Evolutionary conservation across 1,284 basidiomycete genomes (phyloP), one percentile per base, ranked within the genome.

Genomic region (Ganoderma leucocontextum): DNA sequence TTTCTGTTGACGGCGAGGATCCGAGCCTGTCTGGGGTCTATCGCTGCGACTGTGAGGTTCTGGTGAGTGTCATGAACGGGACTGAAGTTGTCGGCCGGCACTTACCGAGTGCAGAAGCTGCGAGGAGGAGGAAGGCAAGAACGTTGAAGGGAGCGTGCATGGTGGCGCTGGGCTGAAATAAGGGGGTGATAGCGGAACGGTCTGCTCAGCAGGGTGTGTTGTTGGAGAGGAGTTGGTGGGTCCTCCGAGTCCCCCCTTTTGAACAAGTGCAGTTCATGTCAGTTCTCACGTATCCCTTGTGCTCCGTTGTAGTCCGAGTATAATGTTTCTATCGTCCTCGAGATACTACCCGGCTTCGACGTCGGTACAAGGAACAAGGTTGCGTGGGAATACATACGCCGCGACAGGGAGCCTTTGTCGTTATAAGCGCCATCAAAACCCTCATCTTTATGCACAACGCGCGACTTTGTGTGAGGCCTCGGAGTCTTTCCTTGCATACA

Each of bases 121-220:
- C 19, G n/a, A 59, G 58, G 22, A 59, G 58, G 58, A 59, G 7
- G 38, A 59, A 59, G 58, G 58, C 58, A 25, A 59, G 38, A 22
- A 38, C n/a, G 38, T 38, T 59, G 58, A 59, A 25, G 58, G 35
- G 58, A 41, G 38, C n/a, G 22, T 59, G 58, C 58, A 59, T 59
- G 9, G 25, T 17, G 29, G 52, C 22, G 29, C 15, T 9, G 13
- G 12, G 2, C 25, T 13, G 49, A 52, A 29, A 22, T 39, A 36
- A 29, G 10, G 36, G 36, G 38, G 22, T 58, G 15, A 13, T 38
- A 19, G n/a, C 19, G 19, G 5, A 17, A 33, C 3, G 17, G 58
- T n/a, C 38, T 59, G 55, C 55, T 36, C 35, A 35, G 55, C 58
- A 59, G 58, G 38, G 55, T n/a, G 19, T 7, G 15, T 13, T 7